A percentile compares a stretch with the other conserved stretches of the same genome.
phyloP scores from a whole-genome alignment of 73 alveolate species.

The Symbiodinium pilosum region DNA sequence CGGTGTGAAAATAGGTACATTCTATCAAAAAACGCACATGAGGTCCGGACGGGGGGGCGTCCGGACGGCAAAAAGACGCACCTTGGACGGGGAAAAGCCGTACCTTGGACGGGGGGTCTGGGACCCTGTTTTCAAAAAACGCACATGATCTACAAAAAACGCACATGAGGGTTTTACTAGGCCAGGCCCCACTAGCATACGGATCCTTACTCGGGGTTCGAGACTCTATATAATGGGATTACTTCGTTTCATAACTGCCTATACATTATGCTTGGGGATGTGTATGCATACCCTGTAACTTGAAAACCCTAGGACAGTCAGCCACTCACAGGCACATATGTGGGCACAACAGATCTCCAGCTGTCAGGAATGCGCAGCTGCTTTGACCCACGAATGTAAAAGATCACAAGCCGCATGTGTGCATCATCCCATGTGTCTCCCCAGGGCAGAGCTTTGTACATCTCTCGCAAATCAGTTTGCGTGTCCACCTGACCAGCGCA shows the following conservation, averaged over 20 bases:
- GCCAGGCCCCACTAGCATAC: no score
- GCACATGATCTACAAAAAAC: background rate
- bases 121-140: background rate
- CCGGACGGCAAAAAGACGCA: conserved; percentile 31
- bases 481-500: background rate
- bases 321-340: background rate
- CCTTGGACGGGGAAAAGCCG: conserved; percentile 42
- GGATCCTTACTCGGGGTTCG: no score
- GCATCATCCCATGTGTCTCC: conserved; percentile 55
- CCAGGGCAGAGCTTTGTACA: conserved; percentile 23
- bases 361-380: conserved; percentile 20
- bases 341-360: conserved; percentile 18
- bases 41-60: no score
- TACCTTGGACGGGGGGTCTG: conserved; percentile 18
- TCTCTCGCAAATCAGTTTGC: background rate
- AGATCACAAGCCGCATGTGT: background rate
- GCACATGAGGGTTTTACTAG: background rate
- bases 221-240: no score
- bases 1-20: no score
- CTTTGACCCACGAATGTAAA: background rate
- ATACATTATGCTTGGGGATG: no score
- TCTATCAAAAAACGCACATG: no score
- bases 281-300: no score
- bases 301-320: no score
- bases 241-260: no score